These are phyloP conservation scores for Jatropha multifida DNA, from an alignment of 441 rosid genomes.

Conservation along the genomic window DNA sequence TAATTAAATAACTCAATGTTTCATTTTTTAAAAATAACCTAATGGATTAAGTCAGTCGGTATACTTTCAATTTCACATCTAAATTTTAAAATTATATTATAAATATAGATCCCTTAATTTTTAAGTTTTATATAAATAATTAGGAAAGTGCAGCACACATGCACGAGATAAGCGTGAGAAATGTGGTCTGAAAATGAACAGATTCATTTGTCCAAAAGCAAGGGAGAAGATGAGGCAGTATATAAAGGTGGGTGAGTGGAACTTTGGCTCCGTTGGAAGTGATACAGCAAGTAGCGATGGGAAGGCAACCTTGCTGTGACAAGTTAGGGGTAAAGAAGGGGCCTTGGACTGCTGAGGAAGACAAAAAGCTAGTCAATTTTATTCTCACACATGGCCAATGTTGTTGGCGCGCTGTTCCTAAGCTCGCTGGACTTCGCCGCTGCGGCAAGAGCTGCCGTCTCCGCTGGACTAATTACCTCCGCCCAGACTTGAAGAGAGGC, in stretches of 20 bases:
- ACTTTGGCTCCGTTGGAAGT: constrained; percentile 12
- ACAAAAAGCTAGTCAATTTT: constrained; percentile 61
- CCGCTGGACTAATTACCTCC: constrained; percentile 84
- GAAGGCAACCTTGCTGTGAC: constrained; percentile 75
- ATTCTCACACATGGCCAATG: constrained; percentile 83
- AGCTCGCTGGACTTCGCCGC: constrained; percentile 75
- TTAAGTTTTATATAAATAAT: too few relatives aligned
- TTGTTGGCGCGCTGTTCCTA: constrained; percentile 89
- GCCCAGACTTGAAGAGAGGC: constrained; percentile 89
- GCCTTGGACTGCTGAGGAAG: constrained; percentile 97
- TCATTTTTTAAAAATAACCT: too few relatives aligned
- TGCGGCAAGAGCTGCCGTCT: constrained; percentile 91
- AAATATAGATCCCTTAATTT: too few relatives aligned
- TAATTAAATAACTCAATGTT: too few relatives aligned
- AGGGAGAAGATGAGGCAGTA: constrained; percentile 22
- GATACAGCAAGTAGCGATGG: constrained; percentile 36
- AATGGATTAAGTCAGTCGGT: too few relatives aligned
- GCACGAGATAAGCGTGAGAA: constrained; percentile 17
- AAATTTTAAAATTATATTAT: too few relatives aligned
- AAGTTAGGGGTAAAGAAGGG: constrained; percentile 86
- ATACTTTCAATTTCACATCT: too few relatives aligned
- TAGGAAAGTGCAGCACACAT: constrained; percentile 25
- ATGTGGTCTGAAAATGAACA: not conserved
- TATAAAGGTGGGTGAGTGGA: constrained; percentile 44
- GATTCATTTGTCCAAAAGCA: constrained; percentile 22